Conservation (phyloP, 768 basidiomycete species). For the Solioccasus polychromus region DNA sequence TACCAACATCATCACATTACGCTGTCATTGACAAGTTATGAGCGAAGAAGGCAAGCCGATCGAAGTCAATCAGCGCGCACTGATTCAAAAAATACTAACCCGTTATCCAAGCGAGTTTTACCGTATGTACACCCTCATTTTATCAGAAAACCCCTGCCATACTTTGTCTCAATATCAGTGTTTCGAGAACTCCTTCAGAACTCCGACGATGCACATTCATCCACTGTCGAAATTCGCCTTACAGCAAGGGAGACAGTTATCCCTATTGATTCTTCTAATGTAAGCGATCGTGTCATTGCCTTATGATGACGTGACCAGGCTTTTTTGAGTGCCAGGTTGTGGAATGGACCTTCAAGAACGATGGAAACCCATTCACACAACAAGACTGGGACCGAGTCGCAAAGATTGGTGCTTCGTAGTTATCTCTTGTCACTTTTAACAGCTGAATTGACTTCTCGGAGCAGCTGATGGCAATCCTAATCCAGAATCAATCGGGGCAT, state of each 20-base stretch:
- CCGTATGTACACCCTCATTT: slow-evolving; percentile 29
- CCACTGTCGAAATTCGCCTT: slow-evolving; percentile 74
- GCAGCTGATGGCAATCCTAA: slow-evolving; percentile 91
- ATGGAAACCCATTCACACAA: slow-evolving; percentile 75
- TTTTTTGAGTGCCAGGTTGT: slow-evolving; percentile 48
- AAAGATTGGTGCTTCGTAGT: slow-evolving; percentile 65
- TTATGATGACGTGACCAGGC: too few relatives aligned
- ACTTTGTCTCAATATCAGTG: slow-evolving; percentile 29
- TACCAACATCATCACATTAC: background rate
- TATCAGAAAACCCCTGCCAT: background rate
- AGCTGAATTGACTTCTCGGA: background rate
- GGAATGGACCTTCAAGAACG: slow-evolving; percentile 83
- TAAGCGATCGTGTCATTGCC: too few relatives aligned
- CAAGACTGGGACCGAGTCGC: slow-evolving; percentile 89
- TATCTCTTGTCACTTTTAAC: background rate
- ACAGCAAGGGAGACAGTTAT: too few relatives aligned
- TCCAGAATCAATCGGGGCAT: slow-evolving; percentile 94
- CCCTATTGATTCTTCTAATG: too few relatives aligned
- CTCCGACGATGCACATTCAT: slow-evolving; percentile 83
- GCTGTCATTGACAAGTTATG: background rate
- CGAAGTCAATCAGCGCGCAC: slow-evolving; percentile 86
- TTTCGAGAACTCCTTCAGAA: slow-evolving; percentile 90
- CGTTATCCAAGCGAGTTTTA: slow-evolving; percentile 94
- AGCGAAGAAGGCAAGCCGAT: slow-evolving; percentile 64
- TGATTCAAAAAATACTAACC: slow-evolving; percentile 93